Evolutionary conservation across 106 monocot species (phyloP).

Genomic region (Gastrodia elata): DNA sequence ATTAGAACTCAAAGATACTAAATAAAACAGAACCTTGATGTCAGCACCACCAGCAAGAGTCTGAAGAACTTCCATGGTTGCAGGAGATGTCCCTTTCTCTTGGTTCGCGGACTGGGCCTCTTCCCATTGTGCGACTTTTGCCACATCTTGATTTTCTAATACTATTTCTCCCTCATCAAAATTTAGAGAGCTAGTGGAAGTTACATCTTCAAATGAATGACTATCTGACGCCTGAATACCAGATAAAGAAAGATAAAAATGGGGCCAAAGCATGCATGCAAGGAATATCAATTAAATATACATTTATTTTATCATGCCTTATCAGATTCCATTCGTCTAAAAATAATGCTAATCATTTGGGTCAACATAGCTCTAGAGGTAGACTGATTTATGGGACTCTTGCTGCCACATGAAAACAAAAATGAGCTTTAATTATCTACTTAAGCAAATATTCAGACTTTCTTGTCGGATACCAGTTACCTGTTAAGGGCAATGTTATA

Average conservation of each 20-base stretch:
- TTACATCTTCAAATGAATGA: slow-evolving; percentile 13
- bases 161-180: slow-evolving; percentile 50
- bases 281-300: slow-evolving; percentile 4
- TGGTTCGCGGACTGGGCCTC: slow-evolving; percentile 59
- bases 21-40: slow-evolving; percentile 63
- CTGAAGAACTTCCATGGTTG: slow-evolving; percentile 82
- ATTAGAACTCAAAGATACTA: not conserved
- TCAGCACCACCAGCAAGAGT: slow-evolving; percentile 94
- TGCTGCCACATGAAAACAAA: slow-evolving; percentile 34
- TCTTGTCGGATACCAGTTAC: slow-evolving; percentile 15
- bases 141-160: slow-evolving; percentile 43
- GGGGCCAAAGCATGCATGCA: not conserved
- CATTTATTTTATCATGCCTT: slow-evolving; percentile 28
- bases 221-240: slow-evolving; percentile 29
- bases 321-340: slow-evolving; percentile 90
- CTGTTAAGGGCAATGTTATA: slow-evolving; percentile 98
- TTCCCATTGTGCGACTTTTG: slow-evolving; percentile 61
- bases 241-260: not conserved
- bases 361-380: slow-evolving; percentile 98
- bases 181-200: slow-evolving; percentile 19
- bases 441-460: not conserved
- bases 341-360: slow-evolving; percentile 88
- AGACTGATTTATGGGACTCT: slow-evolving; percentile 93
- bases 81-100: slow-evolving; percentile 42
- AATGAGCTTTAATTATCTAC: not conserved